Conservation (phyloP, 2,329 filamentous ascomycete genomes). For the Colletotrichum brevisporum region DNA sequence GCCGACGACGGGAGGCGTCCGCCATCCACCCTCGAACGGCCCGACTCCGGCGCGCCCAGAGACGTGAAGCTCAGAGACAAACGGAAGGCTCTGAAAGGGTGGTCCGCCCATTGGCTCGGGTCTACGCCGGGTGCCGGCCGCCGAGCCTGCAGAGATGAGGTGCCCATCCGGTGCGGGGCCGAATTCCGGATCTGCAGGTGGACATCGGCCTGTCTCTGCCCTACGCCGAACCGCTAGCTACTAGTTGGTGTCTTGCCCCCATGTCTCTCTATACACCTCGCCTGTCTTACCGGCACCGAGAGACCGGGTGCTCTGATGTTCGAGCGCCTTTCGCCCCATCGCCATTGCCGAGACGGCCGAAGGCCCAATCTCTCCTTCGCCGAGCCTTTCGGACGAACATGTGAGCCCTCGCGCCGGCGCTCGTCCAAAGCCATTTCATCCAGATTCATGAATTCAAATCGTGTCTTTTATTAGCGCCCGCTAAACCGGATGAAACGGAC, state of each 20-base stretch:
- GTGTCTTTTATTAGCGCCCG: conserved; percentile 24
- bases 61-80: no score
- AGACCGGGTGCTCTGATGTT: neutral
- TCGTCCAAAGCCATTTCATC: neutral
- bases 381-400: conserved; percentile 8
- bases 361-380: neutral
- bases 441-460: conserved; percentile 1
- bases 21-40: neutral
- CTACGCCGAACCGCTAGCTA: neutral
- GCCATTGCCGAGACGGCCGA: neutral
- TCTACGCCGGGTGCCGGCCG: no score
- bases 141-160: no score
- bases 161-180: neutral
- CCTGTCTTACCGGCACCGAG: neutral
- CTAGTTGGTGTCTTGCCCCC: neutral
- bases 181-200: neutral
- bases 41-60: no score
- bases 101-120: no score
- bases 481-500: conserved; percentile 19
- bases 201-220: neutral
- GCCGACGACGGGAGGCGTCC: no score
- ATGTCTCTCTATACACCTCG: neutral
- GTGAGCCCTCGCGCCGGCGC: neutral
- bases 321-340: no score
- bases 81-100: no score